These are phyloP conservation scores for Ceratobasidium sp. DNA, from an alignment of 1,284 basidiomycete genomes.

Conservation along the genomic window DNA sequence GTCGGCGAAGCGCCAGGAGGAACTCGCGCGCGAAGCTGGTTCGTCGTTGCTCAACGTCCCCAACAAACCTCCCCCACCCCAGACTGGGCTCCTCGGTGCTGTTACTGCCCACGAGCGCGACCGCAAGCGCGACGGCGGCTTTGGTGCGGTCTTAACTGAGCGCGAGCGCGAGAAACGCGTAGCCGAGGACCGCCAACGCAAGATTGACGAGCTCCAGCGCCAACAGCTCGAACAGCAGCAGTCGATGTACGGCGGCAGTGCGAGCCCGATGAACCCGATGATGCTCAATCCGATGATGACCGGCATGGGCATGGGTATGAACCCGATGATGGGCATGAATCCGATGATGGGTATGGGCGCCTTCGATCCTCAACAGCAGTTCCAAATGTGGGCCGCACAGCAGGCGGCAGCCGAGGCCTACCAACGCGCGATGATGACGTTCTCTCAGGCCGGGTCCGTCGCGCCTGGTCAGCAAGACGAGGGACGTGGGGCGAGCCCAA, in stretches of 20 bases:
- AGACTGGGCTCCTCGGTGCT: conserved; percentile 93
- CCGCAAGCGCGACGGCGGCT: conserved; percentile 90
- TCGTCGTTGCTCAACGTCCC: conserved; percentile 92
- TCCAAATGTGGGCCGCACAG: conserved; percentile 89
- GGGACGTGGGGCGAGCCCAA: conserved; percentile 51
- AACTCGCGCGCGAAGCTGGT: conserved; percentile 87
- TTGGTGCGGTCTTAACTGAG: conserved; percentile 93
- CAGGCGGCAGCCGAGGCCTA: conserved; percentile 87
- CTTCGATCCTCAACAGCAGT: conserved; percentile 61
- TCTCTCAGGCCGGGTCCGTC: conserved; percentile 74
- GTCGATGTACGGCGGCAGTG: conserved; percentile 66
- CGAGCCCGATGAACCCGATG: conserved; percentile 48
- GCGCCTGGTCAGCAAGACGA: conserved; percentile 60
- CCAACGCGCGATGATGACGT: conserved; percentile 79
- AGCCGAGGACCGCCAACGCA: conserved; percentile 89
- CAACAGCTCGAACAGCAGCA: conserved; percentile 88
- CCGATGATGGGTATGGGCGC: conserved; percentile 61
- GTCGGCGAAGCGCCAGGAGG: conserved; percentile 93
- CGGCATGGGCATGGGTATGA: conserved; percentile 45
- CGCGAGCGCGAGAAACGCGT: conserved; percentile 89
- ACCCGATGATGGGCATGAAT: conserved; percentile 51
- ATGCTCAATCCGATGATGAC: conserved; percentile 49
- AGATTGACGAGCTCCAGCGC: conserved; percentile 87
- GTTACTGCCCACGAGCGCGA: conserved; percentile 95
- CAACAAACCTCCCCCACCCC: conserved; percentile 91